Base-by-base conservation (phyloP, 2,329 filamentous ascomycete genomes). In the Scorias spongiosa region DNA sequence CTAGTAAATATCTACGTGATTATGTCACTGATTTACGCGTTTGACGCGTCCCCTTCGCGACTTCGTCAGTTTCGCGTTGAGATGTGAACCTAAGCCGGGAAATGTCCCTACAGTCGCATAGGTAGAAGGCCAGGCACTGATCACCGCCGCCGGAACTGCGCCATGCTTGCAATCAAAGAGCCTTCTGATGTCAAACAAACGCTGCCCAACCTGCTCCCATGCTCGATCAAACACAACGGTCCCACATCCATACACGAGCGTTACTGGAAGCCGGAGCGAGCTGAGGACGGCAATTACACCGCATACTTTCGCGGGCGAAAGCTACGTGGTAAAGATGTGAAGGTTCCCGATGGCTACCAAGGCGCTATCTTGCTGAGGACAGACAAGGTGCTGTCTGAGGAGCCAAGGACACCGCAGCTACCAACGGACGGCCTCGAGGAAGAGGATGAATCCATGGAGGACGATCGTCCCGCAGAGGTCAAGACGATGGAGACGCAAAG, bases 261-360 rank as follows among this genome's bases (percentile, higher is more conserved):
- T 38, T 86, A 84, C 58, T 95, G 87, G 86, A 70, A 66, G 5
- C 82, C 84, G 1, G 62, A 57, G 28, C 58, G 62, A 20, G 62
- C 67, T 49, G 51, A 61, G 56, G 57, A 70, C 64, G 57, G 41
- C 6, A n/a, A 11, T n/a, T 17, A 14, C 26, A 74, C 70, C 2
- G 70, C 79, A 20, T 82, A 88, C 57, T 82, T 93, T 50, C 80
- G 88, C 48, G 88, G 88, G 29, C 77, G 86, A 41, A 88, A 83
- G 57, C 70, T 95, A 1, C 71, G 77, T 39, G 86, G 84, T 37
- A 80, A 75, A 48, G 57, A 66, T 1, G 62, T 91, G 2, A 67
- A 69, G 2, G 60, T 95, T 0, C 86, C 88, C 0, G 65, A 76
- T n/a, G 74, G 75, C 2, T 93, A 88, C 59, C 69, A 74, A 50